A percentile compares a stretch with the other conserved stretches of the same genome.
Conservation (phyloP, 371 early-diverging fungal genomes). For the Blakeslea trispora region DNA sequence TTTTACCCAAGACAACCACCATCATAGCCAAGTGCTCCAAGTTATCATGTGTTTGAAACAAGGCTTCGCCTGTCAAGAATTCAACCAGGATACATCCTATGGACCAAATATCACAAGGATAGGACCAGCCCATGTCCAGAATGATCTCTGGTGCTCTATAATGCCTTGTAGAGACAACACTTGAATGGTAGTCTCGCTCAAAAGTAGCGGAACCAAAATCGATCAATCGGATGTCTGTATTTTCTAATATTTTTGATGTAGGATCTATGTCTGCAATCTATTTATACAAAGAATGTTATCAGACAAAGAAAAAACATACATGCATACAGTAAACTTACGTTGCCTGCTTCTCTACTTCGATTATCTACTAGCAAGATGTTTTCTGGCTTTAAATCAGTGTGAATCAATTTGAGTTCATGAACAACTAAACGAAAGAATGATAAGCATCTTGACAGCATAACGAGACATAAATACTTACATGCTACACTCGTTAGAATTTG, state of each 20-base stretch:
- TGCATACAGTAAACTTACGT: slow-evolving; percentile 11
- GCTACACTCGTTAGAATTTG: slow-evolving; percentile 78
- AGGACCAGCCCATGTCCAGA: slow-evolving; percentile 89
- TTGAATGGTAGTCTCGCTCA: slow-evolving; percentile 89
- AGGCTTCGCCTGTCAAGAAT: slow-evolving; percentile 91
- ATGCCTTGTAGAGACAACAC: slow-evolving; percentile 90
- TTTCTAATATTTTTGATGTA: slow-evolving; percentile 56
- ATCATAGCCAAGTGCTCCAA: slow-evolving; percentile 77
- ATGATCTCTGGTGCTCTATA: slow-evolving; percentile 98
- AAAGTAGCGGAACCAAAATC: slow-evolving; percentile 98
- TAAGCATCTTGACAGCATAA: no score
- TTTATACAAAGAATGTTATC: no score
- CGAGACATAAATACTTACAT: slow-evolving; percentile 53
- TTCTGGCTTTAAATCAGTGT: slow-evolving; percentile 96
- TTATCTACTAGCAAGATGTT: slow-evolving; percentile 70
- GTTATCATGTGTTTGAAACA: slow-evolving; percentile 93
- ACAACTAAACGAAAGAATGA: slow-evolving; percentile 52
- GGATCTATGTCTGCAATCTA: slow-evolving; percentile 20
- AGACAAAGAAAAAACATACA: background rate
- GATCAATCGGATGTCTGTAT: slow-evolving; percentile 85
- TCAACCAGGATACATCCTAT: slow-evolving; percentile 96
- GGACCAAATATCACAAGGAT: slow-evolving; percentile 97
- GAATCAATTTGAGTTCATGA: slow-evolving; percentile 81
- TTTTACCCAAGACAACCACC: slow-evolving; percentile 62
- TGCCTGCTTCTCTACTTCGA: slow-evolving; percentile 20